Evolutionary conservation across 306 rosid species (phyloP).

Genomic region (Medicago ruthenica): DNA sequence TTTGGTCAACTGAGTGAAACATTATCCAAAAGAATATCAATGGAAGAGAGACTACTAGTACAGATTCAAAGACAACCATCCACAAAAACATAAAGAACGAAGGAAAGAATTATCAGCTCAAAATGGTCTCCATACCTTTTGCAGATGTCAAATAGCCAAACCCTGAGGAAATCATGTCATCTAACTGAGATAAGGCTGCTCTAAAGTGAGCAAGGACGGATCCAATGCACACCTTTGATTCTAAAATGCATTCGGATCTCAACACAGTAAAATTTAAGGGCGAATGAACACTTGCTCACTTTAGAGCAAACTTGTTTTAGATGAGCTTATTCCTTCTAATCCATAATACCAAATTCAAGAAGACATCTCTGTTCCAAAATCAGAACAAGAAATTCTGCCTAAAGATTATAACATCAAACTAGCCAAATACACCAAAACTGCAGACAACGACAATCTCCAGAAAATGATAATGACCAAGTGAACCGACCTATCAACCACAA

Average conservation of each 20-base stretch:
- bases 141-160: constrained; percentile 34
- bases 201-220: constrained; percentile 12
- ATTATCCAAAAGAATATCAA: constrained; percentile 27
- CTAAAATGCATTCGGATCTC: background rate
- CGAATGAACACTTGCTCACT: constrained; percentile 9
- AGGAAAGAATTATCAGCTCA: constrained; percentile 10
- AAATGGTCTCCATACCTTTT: constrained; percentile 28
- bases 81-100: constrained; percentile 30
- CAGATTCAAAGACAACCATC: constrained; percentile 22
- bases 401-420: constrained; percentile 8
- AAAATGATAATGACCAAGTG: constrained; percentile 30
- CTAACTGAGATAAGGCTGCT: background rate
- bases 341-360: constrained; percentile 24
- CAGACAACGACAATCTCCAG: constrained; percentile 26
- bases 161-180: constrained; percentile 21
- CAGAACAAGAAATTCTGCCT: constrained; percentile 7
- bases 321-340: constrained; percentile 16
- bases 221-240: constrained; percentile 2
- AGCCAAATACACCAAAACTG: constrained; percentile 25
- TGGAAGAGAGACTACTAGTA: constrained; percentile 28
- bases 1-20: constrained; percentile 3
- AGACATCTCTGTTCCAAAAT: constrained; percentile 18
- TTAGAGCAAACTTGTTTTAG: background rate
- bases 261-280: constrained; percentile 13
- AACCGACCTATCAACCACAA: constrained; percentile 34